Evolutionary conservation across 176 grass and related monocot genomes (phyloP), one percentile per base, ranked within the genome.

Genomic region (Musa itinerans): DNA sequence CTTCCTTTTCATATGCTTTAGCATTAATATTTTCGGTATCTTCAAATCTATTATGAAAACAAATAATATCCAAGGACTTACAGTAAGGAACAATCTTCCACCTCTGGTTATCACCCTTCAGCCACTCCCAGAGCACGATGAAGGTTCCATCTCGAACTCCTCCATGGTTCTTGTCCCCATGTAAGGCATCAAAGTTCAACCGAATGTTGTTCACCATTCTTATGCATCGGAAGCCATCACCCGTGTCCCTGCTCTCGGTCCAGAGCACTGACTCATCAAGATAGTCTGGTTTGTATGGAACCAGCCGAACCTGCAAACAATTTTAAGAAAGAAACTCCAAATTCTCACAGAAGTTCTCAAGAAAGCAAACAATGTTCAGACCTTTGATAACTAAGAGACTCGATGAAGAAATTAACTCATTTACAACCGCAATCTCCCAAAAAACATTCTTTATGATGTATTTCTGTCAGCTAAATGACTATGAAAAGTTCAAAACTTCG

Each of bases 11-110:
- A 43, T 43, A 43, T 43, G 34, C 34, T 43, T 43, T 43, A 43
- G 34, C 34, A 34, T 34, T 34, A 34, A 34, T 34, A 0, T 34
- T 43, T 43, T 43, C 8, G 2, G 55, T 2, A 16, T 57, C 11
- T 17, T 57, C 14, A 57, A 16, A 57, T 19, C 16, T 61, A n/a
- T 8, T n/a, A 15, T 17, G 26, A 0, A 68, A 55, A 65, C 72
- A 8, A 54, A 68, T 23, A 16, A 68, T 10, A 17, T 76, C 64
- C 16, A 78, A 82, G 62, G 79, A 87, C 15, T 94, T 87, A 51
- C 91, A 87, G 72, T 86, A 85, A 0, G 92, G 92, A 0, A 92
- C 75, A 83, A 96, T 96, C 92, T 96, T 96, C 92, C 92, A 96
- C 71, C 86, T 77, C 83, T 96, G 92, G 86, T 89, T 96, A 83